phyloP scores from a whole-genome alignment of 2,329 filamentous ascomycete species.

The Fusarium sp. region DNA sequence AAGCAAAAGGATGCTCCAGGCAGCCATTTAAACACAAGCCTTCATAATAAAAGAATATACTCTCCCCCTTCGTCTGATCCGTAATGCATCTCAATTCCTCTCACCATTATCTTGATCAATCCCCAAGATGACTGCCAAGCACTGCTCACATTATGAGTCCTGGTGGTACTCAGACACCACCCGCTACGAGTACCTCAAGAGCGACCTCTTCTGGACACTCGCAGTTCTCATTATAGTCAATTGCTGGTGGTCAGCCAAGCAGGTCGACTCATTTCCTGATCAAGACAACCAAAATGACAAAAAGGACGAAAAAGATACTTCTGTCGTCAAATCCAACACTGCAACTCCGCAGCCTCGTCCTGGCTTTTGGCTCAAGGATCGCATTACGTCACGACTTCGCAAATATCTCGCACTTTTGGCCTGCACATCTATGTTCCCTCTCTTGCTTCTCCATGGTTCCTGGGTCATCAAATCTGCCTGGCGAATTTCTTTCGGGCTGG shows the following conservation, averaged over 20 bases:
- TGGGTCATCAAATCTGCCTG: slow-evolving; percentile 25
- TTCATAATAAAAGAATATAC: not conserved
- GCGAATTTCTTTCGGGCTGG: slow-evolving; percentile 3
- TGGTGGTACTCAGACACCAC: slow-evolving; percentile 21
- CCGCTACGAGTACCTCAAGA: slow-evolving; percentile 25
- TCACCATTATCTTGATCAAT: not conserved
- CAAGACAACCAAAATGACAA: not conserved
- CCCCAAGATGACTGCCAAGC: not conserved
- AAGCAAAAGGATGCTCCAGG: not conserved
- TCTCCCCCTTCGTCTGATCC: too few relatives aligned
- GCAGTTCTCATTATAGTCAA: slow-evolving; percentile 15
- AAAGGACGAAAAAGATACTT: not conserved
- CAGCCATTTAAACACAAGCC: slow-evolving; percentile 3
- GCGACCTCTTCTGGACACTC: slow-evolving; percentile 26
- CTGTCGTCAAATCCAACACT: not conserved
- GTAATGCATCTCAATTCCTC: not conserved
- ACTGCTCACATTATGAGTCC: not conserved
- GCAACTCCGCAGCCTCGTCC: not conserved
- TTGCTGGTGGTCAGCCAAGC: slow-evolving; percentile 14
- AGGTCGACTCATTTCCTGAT: not conserved
- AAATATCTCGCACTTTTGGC: not conserved
- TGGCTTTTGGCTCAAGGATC: not conserved
- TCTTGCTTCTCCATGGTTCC: slow-evolving; percentile 14
- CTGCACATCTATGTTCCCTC: not conserved
- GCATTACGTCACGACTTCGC: slow-evolving; percentile 12